Evolutionary conservation across 2,329 filamentous ascomycete genomes (phyloP), one percentile per base, ranked within the genome.

Genomic region (Dissoconium aciculare): DNA sequence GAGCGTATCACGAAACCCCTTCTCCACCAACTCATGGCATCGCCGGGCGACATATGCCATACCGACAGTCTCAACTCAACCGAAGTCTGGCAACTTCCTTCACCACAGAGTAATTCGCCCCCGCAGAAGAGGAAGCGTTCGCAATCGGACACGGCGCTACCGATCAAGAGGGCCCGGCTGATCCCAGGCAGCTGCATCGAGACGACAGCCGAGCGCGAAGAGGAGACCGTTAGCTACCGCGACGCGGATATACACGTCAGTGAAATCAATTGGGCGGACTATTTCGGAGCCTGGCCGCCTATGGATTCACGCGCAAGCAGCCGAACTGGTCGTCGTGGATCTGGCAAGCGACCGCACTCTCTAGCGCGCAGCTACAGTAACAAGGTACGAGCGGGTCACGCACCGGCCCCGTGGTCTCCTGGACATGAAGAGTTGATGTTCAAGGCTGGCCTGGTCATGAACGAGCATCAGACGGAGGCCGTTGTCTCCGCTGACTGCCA

Each of bases 341-440:
- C 8, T 8, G n/a, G 19, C 21, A 31, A 31, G 28, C 33, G 33
- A 15, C 23, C 33, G 4, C 23, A 14, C 23, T 16, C 28, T 11
- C 28, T 19, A 15, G 30, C 26, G 17, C 23, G 12, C 28, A 38
- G 30, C 19, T 39, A 41, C 27, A 39, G 28, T 15, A 17, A 41
- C 27, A 19, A 28, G 15, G 34, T 35, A 15, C 34, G 28, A 26
- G 34, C 35, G 27, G 33, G 36, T 4, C 31, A 37, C 5, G 32
- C 31, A 30, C 39, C 34, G 14, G 17, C 31, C 11, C 36, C 36
- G n/a, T 39, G 34, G 36, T 33, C 37, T 11, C 14, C 26, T n/a
- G 16, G 28, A 15, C 36, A 41, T 26, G 29, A 37, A 17, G 36
- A 39, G 33, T 33, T 27, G 12, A 41, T 41, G 36, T 26, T 32